Evolutionary conservation across 202 grass and related monocot genomes (phyloP).

Genomic region (Digitaria exilis): DNA sequence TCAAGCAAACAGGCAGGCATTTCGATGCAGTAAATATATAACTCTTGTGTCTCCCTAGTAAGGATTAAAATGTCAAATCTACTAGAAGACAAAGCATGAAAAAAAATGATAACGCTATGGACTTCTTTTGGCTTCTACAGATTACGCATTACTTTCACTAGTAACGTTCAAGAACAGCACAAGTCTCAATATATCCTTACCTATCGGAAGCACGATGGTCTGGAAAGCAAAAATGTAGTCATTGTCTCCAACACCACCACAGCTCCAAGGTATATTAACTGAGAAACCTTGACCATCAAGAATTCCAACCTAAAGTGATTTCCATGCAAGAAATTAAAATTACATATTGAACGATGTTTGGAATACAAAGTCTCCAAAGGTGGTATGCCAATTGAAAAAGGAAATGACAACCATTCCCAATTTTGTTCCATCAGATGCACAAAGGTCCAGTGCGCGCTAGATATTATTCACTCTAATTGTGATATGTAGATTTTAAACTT

Average conservation of each 20-base stretch:
- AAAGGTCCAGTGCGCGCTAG: neutral
- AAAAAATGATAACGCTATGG: neutral
- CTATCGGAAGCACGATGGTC: constrained; percentile 87
- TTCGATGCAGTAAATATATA: constrained; percentile 17
- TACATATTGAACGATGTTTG: constrained; percentile 1
- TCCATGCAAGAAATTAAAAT: constrained; percentile 13
- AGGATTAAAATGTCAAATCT: constrained; percentile 20
- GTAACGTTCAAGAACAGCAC: constrained; percentile 3
- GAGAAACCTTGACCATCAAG: constrained; percentile 82
- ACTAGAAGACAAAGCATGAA: constrained; percentile 15
- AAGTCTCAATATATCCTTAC: constrained; percentile 47
- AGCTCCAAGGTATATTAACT: constrained; percentile 95
- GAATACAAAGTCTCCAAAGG: constrained; percentile 24
- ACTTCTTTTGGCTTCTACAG: neutral
- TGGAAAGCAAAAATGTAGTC: constrained; percentile 97
- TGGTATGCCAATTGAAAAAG: constrained; percentile 18
- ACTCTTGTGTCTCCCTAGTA: constrained; percentile 20
- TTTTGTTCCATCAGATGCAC: neutral
- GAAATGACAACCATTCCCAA: constrained; percentile 1
- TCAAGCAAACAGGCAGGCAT: constrained; percentile 1
- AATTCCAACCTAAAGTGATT: constrained; percentile 69
- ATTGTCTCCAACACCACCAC: constrained; percentile 87
- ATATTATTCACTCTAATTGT: neutral
- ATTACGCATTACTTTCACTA: neutral
- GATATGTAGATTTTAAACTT: neutral